Evolutionary conservation across 495 filamentous ascomycete genomes (phyloP).

Genomic region (Parathielavia hyrcaniae): DNA sequence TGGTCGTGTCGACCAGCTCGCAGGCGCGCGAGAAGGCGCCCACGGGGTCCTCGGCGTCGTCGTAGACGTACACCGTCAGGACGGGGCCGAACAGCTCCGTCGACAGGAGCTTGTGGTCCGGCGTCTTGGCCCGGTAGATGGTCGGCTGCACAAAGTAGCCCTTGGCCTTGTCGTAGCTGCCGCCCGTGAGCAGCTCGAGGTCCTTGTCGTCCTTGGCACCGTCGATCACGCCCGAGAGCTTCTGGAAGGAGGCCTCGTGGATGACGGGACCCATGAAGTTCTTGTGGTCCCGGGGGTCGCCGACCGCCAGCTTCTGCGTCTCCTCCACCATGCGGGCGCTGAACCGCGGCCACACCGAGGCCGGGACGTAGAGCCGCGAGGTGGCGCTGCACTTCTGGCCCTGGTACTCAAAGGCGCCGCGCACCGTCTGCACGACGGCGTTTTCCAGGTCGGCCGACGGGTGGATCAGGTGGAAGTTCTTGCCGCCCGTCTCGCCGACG

Average conservation of each 20-base stretch:
- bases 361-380: slow-evolving; percentile 67
- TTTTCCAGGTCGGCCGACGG: slow-evolving; percentile 65
- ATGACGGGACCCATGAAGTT: slow-evolving; percentile 77
- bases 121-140: slow-evolving; percentile 56
- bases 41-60: slow-evolving; percentile 52
- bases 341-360: slow-evolving; percentile 64
- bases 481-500: slow-evolving; percentile 81
- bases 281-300: slow-evolving; percentile 60
- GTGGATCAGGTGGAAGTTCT: slow-evolving; percentile 88
- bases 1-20: slow-evolving; percentile 55
- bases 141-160: slow-evolving; percentile 72
- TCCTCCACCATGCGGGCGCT: slow-evolving; percentile 55
- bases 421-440: slow-evolving; percentile 72
- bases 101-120: slow-evolving; percentile 59
- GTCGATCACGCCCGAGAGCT: slow-evolving; percentile 61
- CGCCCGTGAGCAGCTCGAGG: slow-evolving; percentile 59
- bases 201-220: slow-evolving; percentile 58
- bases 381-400: slow-evolving; percentile 87
- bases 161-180: slow-evolving; percentile 58
- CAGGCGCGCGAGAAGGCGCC: slow-evolving; percentile 51
- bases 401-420: slow-evolving; percentile 84
- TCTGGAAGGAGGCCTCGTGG: slow-evolving; percentile 63
- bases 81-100: slow-evolving; percentile 76
- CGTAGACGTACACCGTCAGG: slow-evolving; percentile 64
- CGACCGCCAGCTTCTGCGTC: slow-evolving; percentile 59